These are phyloP conservation scores for Colletotrichum sp. DNA, from an alignment of 2,329 filamentous ascomycete genomes.

Conservation along the genomic window DNA sequence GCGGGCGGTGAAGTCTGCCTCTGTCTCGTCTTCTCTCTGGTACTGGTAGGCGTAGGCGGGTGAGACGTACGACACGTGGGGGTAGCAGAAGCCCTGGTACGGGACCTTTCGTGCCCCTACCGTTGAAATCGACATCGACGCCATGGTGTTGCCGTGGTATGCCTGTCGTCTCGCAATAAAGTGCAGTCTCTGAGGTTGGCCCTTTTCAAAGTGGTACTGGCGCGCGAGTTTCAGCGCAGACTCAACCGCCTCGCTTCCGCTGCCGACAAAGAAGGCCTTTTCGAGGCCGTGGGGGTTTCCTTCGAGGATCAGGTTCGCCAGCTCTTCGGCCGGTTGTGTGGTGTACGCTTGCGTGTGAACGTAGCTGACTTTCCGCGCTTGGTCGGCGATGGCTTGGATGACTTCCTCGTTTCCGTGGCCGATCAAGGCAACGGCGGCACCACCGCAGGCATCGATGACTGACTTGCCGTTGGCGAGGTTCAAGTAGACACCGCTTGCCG, in stretches of 20 bases:
- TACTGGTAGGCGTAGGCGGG: slow-evolving; percentile 52
- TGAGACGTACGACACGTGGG: slow-evolving; percentile 30
- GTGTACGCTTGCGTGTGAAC: slow-evolving; percentile 34
- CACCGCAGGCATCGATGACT: slow-evolving; percentile 40
- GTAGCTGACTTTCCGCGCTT: slow-evolving; percentile 32
- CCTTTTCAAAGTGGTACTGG: slow-evolving; percentile 50
- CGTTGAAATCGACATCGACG: slow-evolving; percentile 44
- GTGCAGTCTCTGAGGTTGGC: slow-evolving; percentile 37
- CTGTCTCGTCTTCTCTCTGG: slow-evolving; percentile 35
- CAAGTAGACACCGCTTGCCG: slow-evolving; percentile 44
- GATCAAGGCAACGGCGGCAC: slow-evolving; percentile 37
- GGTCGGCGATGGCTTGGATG: slow-evolving; percentile 30
- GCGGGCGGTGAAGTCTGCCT: slow-evolving; percentile 42
- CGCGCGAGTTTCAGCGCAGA: slow-evolving; percentile 51
- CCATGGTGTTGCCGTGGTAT: slow-evolving; percentile 58
- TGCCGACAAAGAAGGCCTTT: slow-evolving; percentile 23
- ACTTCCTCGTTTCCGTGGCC: slow-evolving; percentile 34
- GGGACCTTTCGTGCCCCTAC: slow-evolving; percentile 29
- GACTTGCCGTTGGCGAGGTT: slow-evolving; percentile 34
- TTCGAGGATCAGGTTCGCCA: slow-evolving; percentile 26
- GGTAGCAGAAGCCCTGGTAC: slow-evolving; percentile 29
- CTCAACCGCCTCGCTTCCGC: slow-evolving; percentile 44
- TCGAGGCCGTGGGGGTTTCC: slow-evolving; percentile 14
- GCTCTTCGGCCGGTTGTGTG: slow-evolving; percentile 47
- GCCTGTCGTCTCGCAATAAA: slow-evolving; percentile 49